A percentile compares a stretch with the other conserved stretches of the same genome.
These are phyloP conservation scores for Gomphus bonarii DNA, from an alignment of 1,284 basidiomycete genomes.

Conservation along the genomic window DNA sequence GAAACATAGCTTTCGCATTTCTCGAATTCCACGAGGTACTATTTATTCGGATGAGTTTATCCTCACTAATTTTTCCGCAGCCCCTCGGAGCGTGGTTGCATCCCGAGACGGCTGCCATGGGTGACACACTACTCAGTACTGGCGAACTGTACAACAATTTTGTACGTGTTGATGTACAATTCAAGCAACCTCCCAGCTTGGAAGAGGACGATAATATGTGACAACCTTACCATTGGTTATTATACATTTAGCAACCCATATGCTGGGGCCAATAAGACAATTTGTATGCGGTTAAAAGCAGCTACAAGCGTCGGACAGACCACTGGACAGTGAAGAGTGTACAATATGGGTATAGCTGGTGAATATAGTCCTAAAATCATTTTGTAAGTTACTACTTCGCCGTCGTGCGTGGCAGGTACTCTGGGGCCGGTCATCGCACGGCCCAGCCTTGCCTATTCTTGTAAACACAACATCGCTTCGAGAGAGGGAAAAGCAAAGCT, in stretches of 20 bases:
- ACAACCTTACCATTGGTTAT: background rate
- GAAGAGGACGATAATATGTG: background rate
- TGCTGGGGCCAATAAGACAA: too few species aligned
- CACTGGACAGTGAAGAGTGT: too few species aligned
- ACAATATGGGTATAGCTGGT: background rate
- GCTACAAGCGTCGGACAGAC: too few species aligned
- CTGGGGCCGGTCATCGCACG: background rate
- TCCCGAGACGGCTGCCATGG: conserved; percentile 29
- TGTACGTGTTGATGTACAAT: conserved; percentile 36
- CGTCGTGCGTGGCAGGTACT: background rate
- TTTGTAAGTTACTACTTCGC: background rate
- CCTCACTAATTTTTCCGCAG: conserved; percentile 10
- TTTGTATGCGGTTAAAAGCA: too few species aligned
- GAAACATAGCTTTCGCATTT: conserved; percentile 49
- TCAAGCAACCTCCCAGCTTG: background rate
- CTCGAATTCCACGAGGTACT: conserved; percentile 58
- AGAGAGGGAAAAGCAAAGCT: background rate
- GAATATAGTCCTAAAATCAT: background rate
- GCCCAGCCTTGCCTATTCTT: conserved; percentile 45
- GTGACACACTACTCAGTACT: conserved; percentile 43
- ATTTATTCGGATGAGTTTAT: background rate
- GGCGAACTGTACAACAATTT: conserved; percentile 54
- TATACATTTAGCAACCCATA: background rate
- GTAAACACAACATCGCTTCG: conserved; percentile 43
- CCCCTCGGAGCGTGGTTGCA: conserved; percentile 30